Percentiles rank a stretch among this genome's conserved stretches.
These are phyloP conservation scores for Prunus mongolica DNA, from an alignment of 306 rosid species.

Conservation along the genomic window DNA sequence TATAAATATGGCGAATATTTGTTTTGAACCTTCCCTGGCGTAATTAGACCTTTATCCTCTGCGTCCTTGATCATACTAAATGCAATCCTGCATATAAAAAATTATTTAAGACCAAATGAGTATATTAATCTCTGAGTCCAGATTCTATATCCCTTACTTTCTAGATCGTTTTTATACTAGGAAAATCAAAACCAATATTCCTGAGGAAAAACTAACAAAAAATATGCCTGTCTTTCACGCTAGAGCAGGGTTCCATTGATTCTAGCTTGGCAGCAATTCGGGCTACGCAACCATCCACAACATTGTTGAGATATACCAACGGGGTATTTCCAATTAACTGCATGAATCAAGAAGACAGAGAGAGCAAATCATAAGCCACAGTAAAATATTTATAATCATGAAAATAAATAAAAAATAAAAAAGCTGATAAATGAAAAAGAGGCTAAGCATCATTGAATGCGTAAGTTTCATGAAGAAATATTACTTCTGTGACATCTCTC, in stretches of 20 bases:
- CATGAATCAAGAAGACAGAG: constrained; percentile 3
- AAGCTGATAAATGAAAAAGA: neutral
- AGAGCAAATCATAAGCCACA: neutral
- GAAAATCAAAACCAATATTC: neutral
- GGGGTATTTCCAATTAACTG: constrained; percentile 76
- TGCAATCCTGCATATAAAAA: constrained; percentile 47
- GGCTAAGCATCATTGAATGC: neutral
- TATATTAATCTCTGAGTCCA: neutral
- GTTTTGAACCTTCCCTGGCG: constrained; percentile 73
- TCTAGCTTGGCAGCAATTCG: constrained; percentile 77
- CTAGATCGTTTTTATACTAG: neutral
- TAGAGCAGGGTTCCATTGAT: constrained; percentile 67
- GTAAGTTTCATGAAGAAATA: neutral
- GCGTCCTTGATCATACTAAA: constrained; percentile 85
- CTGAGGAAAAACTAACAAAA: neutral
- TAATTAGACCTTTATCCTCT: constrained; percentile 66
- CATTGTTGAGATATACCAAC: constrained; percentile 62
- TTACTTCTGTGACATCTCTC: constrained; percentile 73
- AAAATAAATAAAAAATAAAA: neutral
- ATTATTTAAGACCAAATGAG: neutral
- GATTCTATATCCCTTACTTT: neutral
- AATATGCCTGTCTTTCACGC: constrained; percentile 65
- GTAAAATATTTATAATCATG: neutral
- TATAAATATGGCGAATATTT: neutral
- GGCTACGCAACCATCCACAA: constrained; percentile 70